Base-by-base conservation (phyloP, 2,329 filamentous ascomycete species). In the Arthroderma sp. region DNA sequence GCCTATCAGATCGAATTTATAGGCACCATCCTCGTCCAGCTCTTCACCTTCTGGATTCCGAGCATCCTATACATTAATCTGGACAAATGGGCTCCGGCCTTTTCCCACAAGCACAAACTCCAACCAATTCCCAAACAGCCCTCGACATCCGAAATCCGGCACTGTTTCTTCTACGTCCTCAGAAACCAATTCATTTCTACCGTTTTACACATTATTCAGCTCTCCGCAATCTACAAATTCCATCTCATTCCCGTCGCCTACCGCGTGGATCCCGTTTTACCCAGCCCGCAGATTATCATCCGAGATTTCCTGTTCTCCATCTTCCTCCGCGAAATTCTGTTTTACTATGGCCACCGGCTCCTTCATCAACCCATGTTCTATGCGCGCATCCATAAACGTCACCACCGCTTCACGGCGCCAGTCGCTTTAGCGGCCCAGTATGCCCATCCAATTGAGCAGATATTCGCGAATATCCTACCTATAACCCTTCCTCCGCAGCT, bases 301-400 rank as follows among this genome's bases (percentile, higher is more conserved):
- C 52, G 56, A 5, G 67, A 77, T 51, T 47, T 76, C 22, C 4
- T 59, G 6, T 38, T 71, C 49, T 66, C 64, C 43, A 50, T 66
- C 3, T 36, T 71, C 46, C 66, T 66, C 43, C 51, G 66, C 2
- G 74, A 78, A 52, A 49, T 65, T 1, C 50, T 73, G 11, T 78
- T 78, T 58, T 78, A 78, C 60, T 75, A 74, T 51, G 55, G 63
- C 27, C 75, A 78, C 55, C 70, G 74, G 5, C 52, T 73, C 3
- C 60, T 78, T 4, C 74, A 78, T 57, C 53, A 61, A 4, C 70
- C 66, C 0, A 55, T 50, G 4, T 55, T 75, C 4, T 78, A 77
- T 60, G 57, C 57, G 7, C 57, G 57, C 30, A 67, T 78, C 47
- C 75, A 78, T 61, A 77, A 77, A 50, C 61, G 61, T 22, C 75